Percentiles rank a stretch among this genome's conserved stretches.
phyloP scores from a whole-genome alignment of 2,329 filamentous ascomycete species.

The Paecilomyces niveus region DNA sequence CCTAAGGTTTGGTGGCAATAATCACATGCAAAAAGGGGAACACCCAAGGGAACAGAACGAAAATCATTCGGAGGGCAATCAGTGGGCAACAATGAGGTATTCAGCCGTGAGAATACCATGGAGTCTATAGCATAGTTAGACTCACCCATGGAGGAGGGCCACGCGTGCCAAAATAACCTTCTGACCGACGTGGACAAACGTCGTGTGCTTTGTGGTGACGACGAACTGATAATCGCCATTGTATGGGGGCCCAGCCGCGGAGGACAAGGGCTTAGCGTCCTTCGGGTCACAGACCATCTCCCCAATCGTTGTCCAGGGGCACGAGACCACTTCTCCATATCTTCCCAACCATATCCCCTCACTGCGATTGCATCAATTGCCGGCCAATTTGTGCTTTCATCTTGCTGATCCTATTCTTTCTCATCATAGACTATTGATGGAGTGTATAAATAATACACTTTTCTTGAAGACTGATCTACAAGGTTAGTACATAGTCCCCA shows the following conservation, averaged over 20 bases:
- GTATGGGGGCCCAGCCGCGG: neutral
- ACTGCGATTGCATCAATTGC: slow-evolving; percentile 8
- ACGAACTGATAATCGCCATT: neutral
- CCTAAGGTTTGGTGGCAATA: neutral
- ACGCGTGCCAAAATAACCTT: too few relatives aligned
- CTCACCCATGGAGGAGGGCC: too few relatives aligned
- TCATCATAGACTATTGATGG: neutral
- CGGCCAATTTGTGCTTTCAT: slow-evolving; percentile 7
- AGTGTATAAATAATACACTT: neutral
- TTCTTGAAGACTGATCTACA: neutral
- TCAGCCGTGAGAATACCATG: neutral
- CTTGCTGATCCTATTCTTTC: neutral
- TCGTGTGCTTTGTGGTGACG: neutral
- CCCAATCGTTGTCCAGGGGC: slow-evolving; percentile 22
- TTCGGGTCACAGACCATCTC: slow-evolving; percentile 1
- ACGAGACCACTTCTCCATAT: slow-evolving; percentile 24
- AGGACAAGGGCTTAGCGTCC: neutral
- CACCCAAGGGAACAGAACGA: neutral
- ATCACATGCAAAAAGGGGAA: neutral
- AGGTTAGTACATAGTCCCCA: neutral
- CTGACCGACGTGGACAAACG: too few relatives aligned
- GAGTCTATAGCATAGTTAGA: neutral
- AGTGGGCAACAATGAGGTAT: neutral
- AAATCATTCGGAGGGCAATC: neutral
- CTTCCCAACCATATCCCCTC: slow-evolving; percentile 6